Base-by-base conservation (phyloP, 352 stramenopile species). In the Phytophthora sansomeana region DNA sequence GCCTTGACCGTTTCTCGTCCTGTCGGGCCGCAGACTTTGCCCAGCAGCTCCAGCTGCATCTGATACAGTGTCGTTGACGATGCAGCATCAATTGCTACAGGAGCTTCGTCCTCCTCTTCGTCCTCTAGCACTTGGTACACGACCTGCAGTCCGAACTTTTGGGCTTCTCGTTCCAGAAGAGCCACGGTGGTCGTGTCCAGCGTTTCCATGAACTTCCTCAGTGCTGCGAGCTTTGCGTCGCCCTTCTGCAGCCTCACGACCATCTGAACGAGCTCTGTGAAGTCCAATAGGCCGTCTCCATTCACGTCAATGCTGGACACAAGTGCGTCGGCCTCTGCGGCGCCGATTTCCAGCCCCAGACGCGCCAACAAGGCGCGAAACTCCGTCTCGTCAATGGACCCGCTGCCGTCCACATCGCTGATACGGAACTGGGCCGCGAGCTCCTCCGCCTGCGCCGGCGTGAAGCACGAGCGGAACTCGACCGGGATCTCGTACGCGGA, bases 171-270 rank as follows among this genome's bases (percentile, higher is more conserved):
- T 54, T 94, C 80, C 24, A 92, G 64, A 24, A 89, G 62, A 9
- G 78, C 69, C 1, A 92, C 70, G 2, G 83, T 80, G 6, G 83
- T 94, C 55, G 75, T 86, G 19, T 91, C 75, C 16, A 94, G 72
- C 11, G 67, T 52, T 11, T 86, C 69, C 29, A 90, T 58, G 36
- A 92, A 77, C 6, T 72, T 65, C 17, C 67, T 54, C 13, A 93
- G 69, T 33, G 70, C 74, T 16, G 58, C 30, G 38, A 90, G 84
- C 10, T 75, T 74, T 13, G 56, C 43, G 58, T 92, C 82, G 21
- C 82, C 83, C 19, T 77, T 61, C 41, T 91, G 79, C 49, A 91
- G 77, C 24, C 75, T 63, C 39, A 81, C 67, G 30, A 92, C 74
- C 68, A 89, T 82, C 5, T 61, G 53, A 21, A 83, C 76, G 4